These are phyloP conservation scores for Botrytis sinoallii DNA, from an alignment of 2,329 filamentous ascomycete species.

Conservation along the genomic window DNA sequence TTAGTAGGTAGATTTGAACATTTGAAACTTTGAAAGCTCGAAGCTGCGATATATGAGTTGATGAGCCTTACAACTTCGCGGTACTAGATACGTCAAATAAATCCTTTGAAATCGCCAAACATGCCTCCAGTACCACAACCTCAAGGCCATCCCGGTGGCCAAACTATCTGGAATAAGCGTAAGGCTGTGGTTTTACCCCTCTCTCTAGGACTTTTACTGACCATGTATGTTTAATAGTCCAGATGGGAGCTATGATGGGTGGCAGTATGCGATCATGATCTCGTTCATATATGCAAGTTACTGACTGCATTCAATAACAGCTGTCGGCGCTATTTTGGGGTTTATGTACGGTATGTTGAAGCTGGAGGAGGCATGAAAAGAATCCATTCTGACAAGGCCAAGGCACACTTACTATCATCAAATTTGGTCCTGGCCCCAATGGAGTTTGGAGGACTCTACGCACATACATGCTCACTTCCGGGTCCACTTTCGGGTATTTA, in stretches of 20 bases:
- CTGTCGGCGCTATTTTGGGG: constrained; percentile 92
- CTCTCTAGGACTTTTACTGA: constrained; percentile 35
- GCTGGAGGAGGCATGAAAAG: neutral
- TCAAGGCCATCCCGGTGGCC: constrained; percentile 18
- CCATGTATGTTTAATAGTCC: constrained; percentile 58
- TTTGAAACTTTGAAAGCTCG: neutral
- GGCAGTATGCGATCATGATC: constrained; percentile 66
- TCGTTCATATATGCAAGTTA: neutral
- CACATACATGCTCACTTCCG: constrained; percentile 95
- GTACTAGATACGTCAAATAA: neutral
- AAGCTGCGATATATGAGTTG: neutral
- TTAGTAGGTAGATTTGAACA: neutral
- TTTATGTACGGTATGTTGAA: constrained; percentile 82
- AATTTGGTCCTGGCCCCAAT: constrained; percentile 89
- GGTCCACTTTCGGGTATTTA: constrained; percentile 87
- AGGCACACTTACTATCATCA: constrained; percentile 93
- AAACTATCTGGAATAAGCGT: constrained; percentile 18
- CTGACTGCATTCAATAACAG: constrained; percentile 46
- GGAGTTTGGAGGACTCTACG: constrained; percentile 92
- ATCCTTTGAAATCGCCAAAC: neutral
- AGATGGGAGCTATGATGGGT: constrained; percentile 99
- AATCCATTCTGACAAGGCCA: constrained; percentile 2
- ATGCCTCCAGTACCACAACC: constrained; percentile 19
- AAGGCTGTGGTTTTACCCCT: constrained; percentile 6
- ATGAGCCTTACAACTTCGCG: neutral